Evolutionary conservation across 73 alveolate species (phyloP), one percentile per base, ranked within the genome.

Genomic region (Paramecium pentaurelia): DNA sequence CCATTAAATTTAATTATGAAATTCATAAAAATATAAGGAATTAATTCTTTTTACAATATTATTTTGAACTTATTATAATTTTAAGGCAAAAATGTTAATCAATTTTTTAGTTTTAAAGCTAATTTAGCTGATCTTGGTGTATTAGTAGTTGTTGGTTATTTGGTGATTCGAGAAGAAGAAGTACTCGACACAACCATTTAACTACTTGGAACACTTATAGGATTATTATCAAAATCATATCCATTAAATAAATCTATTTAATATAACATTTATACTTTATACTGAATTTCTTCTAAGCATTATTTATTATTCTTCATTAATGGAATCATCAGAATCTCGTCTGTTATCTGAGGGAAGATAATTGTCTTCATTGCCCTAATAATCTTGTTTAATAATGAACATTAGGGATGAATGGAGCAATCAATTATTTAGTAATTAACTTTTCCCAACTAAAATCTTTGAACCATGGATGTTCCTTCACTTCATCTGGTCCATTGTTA

Each of bases 401-500:
- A 25, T 95, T 93, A 7, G 98, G 98, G 30, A 95, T 86, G 88
- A 95, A 96, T n/a, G 97, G 96, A 6, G 98, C 90, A 25, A 58
- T 91, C 27, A 97, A 51, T 91, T 96, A 95, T 86, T 93, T 94
- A 25, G 93, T 96, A 27, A 93, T n/a, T 44, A 97, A 89, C 45
- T 91, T 92, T 37, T 97, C 94, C 99, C 99, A 97, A 60, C 96
- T 95, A 93, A 96, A 97, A 28, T 94, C 90, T 92, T 92, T 95
- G 71, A 98, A 84, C 99, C 99, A 98, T 51, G 98, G 96, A 93
- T 98, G 99, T 11, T 93, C 92, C 86, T 98, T 98, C 20, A 97
- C 95, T 93, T 98, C 99, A 70, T 93, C 94, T 18, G 95, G 95
- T 28, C 99, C 99, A 94, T 96, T 96, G 73, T 71, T 59, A 25